phyloP scores from a whole-genome alignment of 1,284 basidiomycete genomes.

The Porodaedalea pini region DNA sequence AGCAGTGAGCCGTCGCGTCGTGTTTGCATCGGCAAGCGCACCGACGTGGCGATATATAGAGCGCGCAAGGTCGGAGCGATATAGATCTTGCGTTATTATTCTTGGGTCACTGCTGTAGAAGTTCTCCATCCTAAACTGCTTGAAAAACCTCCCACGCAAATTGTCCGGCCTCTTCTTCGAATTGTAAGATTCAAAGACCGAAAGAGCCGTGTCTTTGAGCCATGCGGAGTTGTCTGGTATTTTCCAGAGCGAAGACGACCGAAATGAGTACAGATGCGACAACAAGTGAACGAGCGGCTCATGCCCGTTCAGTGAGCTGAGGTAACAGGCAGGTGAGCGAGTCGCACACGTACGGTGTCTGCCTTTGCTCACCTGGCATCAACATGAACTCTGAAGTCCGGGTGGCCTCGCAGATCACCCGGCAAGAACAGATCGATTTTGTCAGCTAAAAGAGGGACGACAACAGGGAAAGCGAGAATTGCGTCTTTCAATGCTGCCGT shows the following conservation, averaged over 20 bases:
- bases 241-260: conserved; percentile 80
- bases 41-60: conserved; percentile 73
- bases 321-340: conserved; percentile 20
- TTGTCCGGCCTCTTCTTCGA: conserved; percentile 33
- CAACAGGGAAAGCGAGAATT: conserved; percentile 72
- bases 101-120: conserved; percentile 23
- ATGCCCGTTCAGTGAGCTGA: conserved; percentile 24
- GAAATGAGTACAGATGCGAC: conserved; percentile 81
- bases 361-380: conserved; percentile 50
- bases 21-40: conserved; percentile 57
- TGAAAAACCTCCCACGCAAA: conserved; percentile 39
- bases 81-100: not conserved
- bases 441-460: conserved; percentile 78
- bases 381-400: conserved; percentile 65
- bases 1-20: conserved; percentile 55
- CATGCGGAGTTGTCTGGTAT: conserved; percentile 59
- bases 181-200: conserved; percentile 36
- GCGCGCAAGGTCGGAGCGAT: conserved; percentile 36
- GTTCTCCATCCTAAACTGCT: conserved; percentile 35
- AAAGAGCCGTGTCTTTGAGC: conserved; percentile 57
- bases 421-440: conserved; percentile 74
- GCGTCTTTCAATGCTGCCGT: conserved; percentile 69
- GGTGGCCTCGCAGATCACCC: conserved; percentile 51
- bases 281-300: conserved; percentile 62
- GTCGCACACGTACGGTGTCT: conserved; percentile 23